Evolutionary conservation across 1,284 basidiomycete genomes (phyloP).

Genomic region (Trichosporon inkin): DNA sequence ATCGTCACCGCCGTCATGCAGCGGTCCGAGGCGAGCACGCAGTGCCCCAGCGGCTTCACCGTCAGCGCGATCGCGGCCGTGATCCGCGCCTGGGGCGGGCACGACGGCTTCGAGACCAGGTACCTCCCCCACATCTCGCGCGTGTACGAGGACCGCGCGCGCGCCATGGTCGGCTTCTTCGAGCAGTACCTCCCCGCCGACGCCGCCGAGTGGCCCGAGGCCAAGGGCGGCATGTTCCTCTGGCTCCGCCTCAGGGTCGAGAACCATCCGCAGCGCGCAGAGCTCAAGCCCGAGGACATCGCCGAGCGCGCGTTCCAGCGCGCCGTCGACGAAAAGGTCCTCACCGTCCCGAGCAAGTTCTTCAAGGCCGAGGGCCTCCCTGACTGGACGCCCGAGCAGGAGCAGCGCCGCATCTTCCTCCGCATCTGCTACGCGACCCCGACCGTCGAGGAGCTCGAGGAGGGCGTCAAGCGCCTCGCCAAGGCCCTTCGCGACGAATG

Average conservation of each 20-base stretch:
- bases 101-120: slow-evolving; percentile 39
- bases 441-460: slow-evolving; percentile 35
- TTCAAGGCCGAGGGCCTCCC: slow-evolving; percentile 34
- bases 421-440: slow-evolving; percentile 36
- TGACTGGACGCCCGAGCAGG: slow-evolving; percentile 29
- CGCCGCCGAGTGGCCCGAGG: slow-evolving; percentile 27
- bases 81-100: slow-evolving; percentile 39
- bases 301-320: slow-evolving; percentile 31
- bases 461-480: slow-evolving; percentile 36
- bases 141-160: slow-evolving; percentile 34
- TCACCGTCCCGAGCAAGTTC: slow-evolving; percentile 31
- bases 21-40: slow-evolving; percentile 37
- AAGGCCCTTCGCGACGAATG: slow-evolving; percentile 22
- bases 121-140: slow-evolving; percentile 40
- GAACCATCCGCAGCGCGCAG: slow-evolving; percentile 31
- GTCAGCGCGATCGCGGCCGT: slow-evolving; percentile 37
- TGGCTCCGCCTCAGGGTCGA: slow-evolving; percentile 39
- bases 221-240: slow-evolving; percentile 43
- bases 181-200: slow-evolving; percentile 30
- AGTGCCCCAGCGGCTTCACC: slow-evolving; percentile 41
- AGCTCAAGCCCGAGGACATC: slow-evolving; percentile 28
- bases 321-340: slow-evolving; percentile 29
- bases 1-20: slow-evolving; percentile 38
- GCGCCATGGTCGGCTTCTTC: slow-evolving; percentile 30
- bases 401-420: slow-evolving; percentile 33